phyloP scores from a whole-genome alignment of 441 rosid genomes.

The Theobroma grandiflorum region DNA sequence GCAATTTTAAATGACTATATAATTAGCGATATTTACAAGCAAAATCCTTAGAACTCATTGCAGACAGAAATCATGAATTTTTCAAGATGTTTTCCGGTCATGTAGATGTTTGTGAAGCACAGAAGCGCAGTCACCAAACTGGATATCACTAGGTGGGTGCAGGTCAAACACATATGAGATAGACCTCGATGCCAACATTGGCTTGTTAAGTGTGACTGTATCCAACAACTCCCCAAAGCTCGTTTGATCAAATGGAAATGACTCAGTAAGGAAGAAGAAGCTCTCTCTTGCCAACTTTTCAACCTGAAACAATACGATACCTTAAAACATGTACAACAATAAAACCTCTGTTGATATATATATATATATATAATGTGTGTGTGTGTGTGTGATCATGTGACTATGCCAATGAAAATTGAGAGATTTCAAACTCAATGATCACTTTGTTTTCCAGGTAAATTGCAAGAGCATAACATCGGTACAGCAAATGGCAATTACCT shows the following conservation, averaged over 20 bases:
- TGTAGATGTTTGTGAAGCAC: slow-evolving; percentile 45
- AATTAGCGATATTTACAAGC: slow-evolving; percentile 8
- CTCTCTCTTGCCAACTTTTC: slow-evolving; percentile 81
- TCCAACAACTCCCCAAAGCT: slow-evolving; percentile 71
- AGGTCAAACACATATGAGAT: slow-evolving; percentile 73
- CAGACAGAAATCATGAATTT: not conserved
- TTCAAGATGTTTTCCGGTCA: not conserved
- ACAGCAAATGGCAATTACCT: slow-evolving; percentile 52
- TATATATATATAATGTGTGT: too few relatives aligned
- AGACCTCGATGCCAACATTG: slow-evolving; percentile 66
- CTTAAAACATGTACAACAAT: slow-evolving; percentile 16
- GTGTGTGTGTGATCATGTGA: not conserved
- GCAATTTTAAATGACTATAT: not conserved
- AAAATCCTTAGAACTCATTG: not conserved
- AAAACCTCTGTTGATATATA: not conserved
- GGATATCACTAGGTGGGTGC: slow-evolving; percentile 64
- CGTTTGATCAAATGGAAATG: slow-evolving; percentile 72
- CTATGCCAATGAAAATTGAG: not conserved
- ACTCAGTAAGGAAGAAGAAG: slow-evolving; percentile 79
- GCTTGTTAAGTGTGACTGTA: slow-evolving; percentile 45
- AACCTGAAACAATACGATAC: slow-evolving; percentile 50
- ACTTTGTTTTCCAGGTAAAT: not conserved
- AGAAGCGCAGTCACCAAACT: slow-evolving; percentile 57
- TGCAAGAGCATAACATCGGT: slow-evolving; percentile 7
- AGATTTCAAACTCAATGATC: not conserved